A percentile compares a stretch with the other conserved stretches of the same genome.
These are phyloP conservation scores for Ophiobolus disseminans DNA, from an alignment of 2,329 filamentous ascomycete species.

Conservation along the genomic window DNA sequence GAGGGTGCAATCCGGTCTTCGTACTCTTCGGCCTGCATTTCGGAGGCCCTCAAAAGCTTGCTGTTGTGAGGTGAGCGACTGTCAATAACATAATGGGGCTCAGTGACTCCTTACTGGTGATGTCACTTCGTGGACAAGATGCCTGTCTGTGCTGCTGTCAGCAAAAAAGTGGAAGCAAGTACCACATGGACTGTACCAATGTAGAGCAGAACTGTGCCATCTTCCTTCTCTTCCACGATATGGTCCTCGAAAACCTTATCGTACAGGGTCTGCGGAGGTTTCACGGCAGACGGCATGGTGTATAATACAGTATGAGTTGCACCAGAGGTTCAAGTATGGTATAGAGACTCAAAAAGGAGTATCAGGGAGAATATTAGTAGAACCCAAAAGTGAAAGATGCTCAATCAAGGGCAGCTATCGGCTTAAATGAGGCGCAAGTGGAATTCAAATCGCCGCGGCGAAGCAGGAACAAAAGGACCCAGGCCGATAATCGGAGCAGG, in stretches of 20 bases:
- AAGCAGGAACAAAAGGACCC: slow-evolving; percentile 34
- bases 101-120: slow-evolving; percentile 71
- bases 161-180: slow-evolving; percentile 5
- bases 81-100: not conserved
- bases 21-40: slow-evolving; percentile 85
- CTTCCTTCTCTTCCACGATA: slow-evolving; percentile 92
- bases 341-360: not conserved
- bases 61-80: slow-evolving; percentile 53
- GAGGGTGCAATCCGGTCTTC: slow-evolving; percentile 94
- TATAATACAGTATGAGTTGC: slow-evolving; percentile 18
- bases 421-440: slow-evolving; percentile 34
- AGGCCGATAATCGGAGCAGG: slow-evolving; percentile 42
- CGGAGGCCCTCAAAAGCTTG: slow-evolving; percentile 97
- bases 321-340: slow-evolving; percentile 22
- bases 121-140: slow-evolving; percentile 98
- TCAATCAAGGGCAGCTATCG: slow-evolving; percentile 13
- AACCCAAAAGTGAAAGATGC: not conserved
- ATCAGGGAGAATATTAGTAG: not conserved
- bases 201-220: slow-evolving; percentile 91
- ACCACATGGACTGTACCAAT: slow-evolving; percentile 70
- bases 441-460: slow-evolving; percentile 35
- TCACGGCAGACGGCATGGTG: slow-evolving; percentile 78
- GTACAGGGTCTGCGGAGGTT: slow-evolving; percentile 83
- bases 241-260: slow-evolving; percentile 97
- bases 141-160: slow-evolving; percentile 70